These are phyloP conservation scores for Globisporangium spiculum DNA, from an alignment of 352 stramenopile genomes.

Conservation along the genomic window DNA sequence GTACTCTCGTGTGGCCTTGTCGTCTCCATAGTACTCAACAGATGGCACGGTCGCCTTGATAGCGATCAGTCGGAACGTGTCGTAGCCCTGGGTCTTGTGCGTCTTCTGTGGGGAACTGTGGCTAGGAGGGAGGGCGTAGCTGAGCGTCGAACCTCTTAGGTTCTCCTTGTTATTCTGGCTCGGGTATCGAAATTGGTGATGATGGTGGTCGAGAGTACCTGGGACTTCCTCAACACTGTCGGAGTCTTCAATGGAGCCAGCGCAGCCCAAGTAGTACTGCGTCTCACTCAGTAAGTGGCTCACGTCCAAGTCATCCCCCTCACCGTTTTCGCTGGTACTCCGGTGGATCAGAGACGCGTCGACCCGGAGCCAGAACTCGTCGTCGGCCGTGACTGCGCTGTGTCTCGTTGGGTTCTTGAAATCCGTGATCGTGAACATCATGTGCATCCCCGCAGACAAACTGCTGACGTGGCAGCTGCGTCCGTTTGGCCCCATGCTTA, in stretches of 20 bases:
- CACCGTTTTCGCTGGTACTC: neutral
- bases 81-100: neutral
- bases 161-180: constrained; percentile 11
- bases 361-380: constrained; percentile 59
- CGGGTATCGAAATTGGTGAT: neutral
- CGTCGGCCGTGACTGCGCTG: constrained; percentile 34
- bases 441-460: constrained; percentile 37
- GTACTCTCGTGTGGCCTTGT: constrained; percentile 58
- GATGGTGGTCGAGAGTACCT: too few species aligned
- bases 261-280: constrained; percentile 54
- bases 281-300: constrained; percentile 46
- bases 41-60: constrained; percentile 57
- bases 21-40: constrained; percentile 52
- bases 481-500: constrained; percentile 45
- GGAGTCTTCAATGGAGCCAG: constrained; percentile 37
- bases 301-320: constrained; percentile 25
- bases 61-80: constrained; percentile 45
- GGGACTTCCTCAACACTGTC: neutral
- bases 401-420: constrained; percentile 49
- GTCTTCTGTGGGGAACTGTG: neutral
- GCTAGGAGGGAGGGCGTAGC: constrained; percentile 5
- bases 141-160: neutral
- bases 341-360: constrained; percentile 25
- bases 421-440: constrained; percentile 66
- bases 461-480: constrained; percentile 24